Conservation (phyloP, 208 protist genomes). For the Crithidia mellificae region DNA sequence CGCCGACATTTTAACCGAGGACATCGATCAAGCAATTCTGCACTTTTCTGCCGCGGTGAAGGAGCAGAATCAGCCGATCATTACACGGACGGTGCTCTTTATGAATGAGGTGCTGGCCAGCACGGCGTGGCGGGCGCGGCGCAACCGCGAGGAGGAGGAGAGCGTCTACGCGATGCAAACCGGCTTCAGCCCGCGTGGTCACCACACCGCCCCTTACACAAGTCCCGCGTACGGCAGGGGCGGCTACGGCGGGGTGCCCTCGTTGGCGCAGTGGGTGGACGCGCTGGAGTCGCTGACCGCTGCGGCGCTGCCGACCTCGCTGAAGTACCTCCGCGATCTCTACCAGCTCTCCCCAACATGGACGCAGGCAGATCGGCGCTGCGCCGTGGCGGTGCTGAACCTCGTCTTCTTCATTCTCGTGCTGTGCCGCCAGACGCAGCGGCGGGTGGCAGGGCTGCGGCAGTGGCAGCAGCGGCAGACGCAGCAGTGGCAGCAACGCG, state of each 20-base stretch:
- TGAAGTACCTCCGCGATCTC: slow-evolving; percentile 37
- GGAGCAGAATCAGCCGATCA: slow-evolving; percentile 15
- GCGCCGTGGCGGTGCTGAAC: slow-evolving; percentile 36
- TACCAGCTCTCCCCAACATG: slow-evolving; percentile 19
- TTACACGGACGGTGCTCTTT: slow-evolving; percentile 28
- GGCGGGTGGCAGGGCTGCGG: slow-evolving; percentile 2
- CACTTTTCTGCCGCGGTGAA: slow-evolving; percentile 25
- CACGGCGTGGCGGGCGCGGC: slow-evolving; percentile 7
- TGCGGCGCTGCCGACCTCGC: slow-evolving; percentile 26
- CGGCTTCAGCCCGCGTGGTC: not conserved
- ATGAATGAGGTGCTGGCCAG: slow-evolving; percentile 28
- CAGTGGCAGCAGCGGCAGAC: not conserved
- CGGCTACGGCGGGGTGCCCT: slow-evolving; percentile 20
- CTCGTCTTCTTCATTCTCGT: slow-evolving; percentile 45
- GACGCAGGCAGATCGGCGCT: slow-evolving; percentile 18
- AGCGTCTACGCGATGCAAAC: not conserved
- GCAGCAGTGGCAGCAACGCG: not conserved
- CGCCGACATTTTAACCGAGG: slow-evolving; percentile 34
- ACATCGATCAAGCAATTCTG: slow-evolving; percentile 39
- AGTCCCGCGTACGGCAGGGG: not conserved
- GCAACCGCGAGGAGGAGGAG: slow-evolving; percentile 12
- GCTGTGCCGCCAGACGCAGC: slow-evolving; percentile 25
- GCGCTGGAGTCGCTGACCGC: slow-evolving; percentile 37
- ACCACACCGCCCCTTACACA: not conserved
- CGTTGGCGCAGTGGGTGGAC: slow-evolving; percentile 33